phyloP scores from a whole-genome alignment of 1,284 basidiomycete genomes.

The Leccinum pachyderme region DNA sequence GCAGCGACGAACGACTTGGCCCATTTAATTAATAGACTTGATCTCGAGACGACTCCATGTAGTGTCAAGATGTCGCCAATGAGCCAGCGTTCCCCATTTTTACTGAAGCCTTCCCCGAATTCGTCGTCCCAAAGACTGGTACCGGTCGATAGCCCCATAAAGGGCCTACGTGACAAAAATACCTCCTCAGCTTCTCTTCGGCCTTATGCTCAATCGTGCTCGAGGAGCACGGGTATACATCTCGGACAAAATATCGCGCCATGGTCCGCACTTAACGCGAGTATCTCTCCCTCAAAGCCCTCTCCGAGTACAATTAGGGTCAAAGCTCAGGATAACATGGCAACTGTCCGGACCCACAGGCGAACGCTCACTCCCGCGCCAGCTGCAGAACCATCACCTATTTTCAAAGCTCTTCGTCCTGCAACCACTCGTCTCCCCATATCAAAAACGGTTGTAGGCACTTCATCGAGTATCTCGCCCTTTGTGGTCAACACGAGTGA shows the following conservation, averaged over 20 bases:
- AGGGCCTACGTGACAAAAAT: conserved; percentile 37
- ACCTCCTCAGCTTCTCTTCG: conserved; percentile 57
- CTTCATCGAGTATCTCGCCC: conserved; percentile 14
- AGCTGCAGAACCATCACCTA: conserved; percentile 45
- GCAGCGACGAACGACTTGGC: conserved; percentile 77
- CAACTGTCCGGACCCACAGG: conserved; percentile 42
- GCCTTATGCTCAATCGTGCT: conserved; percentile 54
- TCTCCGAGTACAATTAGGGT: conserved; percentile 18
- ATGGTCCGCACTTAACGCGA: conserved; percentile 52
- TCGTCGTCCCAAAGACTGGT: neutral
- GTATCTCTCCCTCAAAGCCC: conserved; percentile 46
- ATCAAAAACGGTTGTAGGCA: conserved; percentile 11
- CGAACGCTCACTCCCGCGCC: conserved; percentile 54
- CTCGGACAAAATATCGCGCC: conserved; percentile 64
- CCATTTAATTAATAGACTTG: conserved; percentile 67
- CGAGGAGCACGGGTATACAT: conserved; percentile 23
- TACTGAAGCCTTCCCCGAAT: neutral
- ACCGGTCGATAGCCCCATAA: conserved; percentile 42
- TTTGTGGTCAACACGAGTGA: conserved; percentile 15
- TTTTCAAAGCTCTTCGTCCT: conserved; percentile 60
- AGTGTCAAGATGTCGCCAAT: conserved; percentile 49
- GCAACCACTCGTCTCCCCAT: conserved; percentile 34
- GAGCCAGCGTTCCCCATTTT: conserved; percentile 25
- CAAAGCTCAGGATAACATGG: conserved; percentile 8
- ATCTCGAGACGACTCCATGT: conserved; percentile 69